A percentile compares a stretch with the other conserved stretches of the same genome.
phyloP scores from a whole-genome alignment of 257 asterid genomes.

The Ehretia macrophylla region DNA sequence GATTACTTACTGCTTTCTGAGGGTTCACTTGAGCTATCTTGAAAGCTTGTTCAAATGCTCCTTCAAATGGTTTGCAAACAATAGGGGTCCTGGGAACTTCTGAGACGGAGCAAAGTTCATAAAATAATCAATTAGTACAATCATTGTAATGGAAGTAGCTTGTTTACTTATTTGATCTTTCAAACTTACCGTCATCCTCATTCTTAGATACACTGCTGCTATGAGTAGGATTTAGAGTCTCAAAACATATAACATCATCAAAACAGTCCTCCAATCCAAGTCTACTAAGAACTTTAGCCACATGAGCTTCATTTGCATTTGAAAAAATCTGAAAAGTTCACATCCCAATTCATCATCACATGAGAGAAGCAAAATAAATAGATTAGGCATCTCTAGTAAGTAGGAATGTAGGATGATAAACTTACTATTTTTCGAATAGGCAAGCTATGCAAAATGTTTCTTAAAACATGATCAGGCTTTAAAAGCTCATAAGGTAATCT shows the following conservation, averaged over 20 bases:
- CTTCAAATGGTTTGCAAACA: slow-evolving; percentile 73
- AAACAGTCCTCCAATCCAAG: slow-evolving; percentile 86
- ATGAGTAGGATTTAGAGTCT: slow-evolving; percentile 65
- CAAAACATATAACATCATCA: slow-evolving; percentile 66
- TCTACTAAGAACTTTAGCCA: slow-evolving; percentile 59
- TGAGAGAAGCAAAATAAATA: background rate
- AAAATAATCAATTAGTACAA: background rate
- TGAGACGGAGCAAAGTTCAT: slow-evolving; percentile 20
- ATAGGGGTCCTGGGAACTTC: slow-evolving; percentile 40
- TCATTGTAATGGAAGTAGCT: background rate
- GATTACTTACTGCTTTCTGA: slow-evolving; percentile 52
- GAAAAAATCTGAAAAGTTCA: slow-evolving; percentile 61
- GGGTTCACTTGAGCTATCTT: slow-evolving; percentile 64
- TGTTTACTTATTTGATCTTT: background rate
- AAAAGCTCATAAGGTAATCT: slow-evolving; percentile 77
- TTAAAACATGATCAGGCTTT: slow-evolving; percentile 60
- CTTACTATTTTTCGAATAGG: slow-evolving; percentile 83
- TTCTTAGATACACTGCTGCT: slow-evolving; percentile 17
- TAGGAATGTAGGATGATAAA: slow-evolving; percentile 4
- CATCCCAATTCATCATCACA: slow-evolving; percentile 12
- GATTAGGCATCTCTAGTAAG: background rate
- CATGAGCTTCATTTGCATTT: slow-evolving; percentile 91
- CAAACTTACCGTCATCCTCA: slow-evolving; percentile 40
- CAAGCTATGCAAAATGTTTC: slow-evolving; percentile 56
- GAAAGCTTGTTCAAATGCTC: slow-evolving; percentile 65